Evolutionary conservation across 23 red algal genomes (phyloP).

Genomic region (Gracilariopsis chorda): DNA sequence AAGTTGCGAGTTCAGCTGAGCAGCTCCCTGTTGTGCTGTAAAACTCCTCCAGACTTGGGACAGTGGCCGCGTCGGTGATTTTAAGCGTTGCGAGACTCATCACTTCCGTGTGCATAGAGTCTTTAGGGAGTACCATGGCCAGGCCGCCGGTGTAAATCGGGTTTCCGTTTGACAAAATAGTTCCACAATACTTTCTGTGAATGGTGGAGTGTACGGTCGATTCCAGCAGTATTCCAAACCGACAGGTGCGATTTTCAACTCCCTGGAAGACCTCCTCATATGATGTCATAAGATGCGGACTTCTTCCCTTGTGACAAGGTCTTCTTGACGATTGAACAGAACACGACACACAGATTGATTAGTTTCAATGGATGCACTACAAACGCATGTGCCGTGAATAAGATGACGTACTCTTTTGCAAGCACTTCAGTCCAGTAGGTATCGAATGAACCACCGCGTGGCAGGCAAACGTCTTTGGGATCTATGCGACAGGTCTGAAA

Average conservation of each 20-base stretch:
- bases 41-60: neutral
- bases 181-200: neutral
- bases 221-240: neutral
- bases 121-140: neutral
- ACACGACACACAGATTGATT: neutral
- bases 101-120: neutral
- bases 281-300: neutral
- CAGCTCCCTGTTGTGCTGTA: neutral
- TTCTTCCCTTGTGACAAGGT: neutral
- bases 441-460: conserved; percentile 8
- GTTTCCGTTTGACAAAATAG: neutral
- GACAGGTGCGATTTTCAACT: neutral
- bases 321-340: neutral
- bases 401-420: conserved; percentile 5
- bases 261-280: neutral
- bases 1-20: neutral
- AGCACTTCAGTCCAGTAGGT: neutral
- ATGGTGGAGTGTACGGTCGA: neutral
- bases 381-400: neutral
- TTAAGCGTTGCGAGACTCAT: conserved; percentile 8
- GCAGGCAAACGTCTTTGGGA: conserved; percentile 16
- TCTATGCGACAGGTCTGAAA: conserved; percentile 5
- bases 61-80: neutral
- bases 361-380: neutral
- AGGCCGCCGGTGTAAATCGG: neutral